Evolutionary conservation across 805 yeast genomes (phyloP).

Genomic region (Saturnispora quitensis): DNA sequence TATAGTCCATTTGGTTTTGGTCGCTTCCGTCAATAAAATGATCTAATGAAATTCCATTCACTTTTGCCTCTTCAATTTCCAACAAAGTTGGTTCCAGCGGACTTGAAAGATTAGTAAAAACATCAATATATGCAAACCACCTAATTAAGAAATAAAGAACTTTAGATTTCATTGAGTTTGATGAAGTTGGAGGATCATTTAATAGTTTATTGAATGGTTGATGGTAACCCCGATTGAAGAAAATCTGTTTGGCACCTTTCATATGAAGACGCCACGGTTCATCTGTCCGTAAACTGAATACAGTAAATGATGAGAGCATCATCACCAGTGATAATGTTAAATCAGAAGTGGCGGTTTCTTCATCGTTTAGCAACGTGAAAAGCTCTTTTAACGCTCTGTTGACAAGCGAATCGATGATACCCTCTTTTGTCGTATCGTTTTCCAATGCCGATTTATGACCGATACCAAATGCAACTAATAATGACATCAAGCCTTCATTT

Average conservation of each 20-base stretch:
- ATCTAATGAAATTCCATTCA: background rate
- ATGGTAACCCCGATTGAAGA: slow-evolving; percentile 40
- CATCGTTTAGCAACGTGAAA: slow-evolving; percentile 39
- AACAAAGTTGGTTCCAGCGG: slow-evolving; percentile 29
- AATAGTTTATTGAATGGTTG: slow-evolving; percentile 25
- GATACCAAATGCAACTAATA: slow-evolving; percentile 44
- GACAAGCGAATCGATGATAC: slow-evolving; percentile 41
- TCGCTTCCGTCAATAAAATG: background rate
- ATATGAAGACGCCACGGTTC: slow-evolving; percentile 54
- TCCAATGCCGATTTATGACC: slow-evolving; percentile 28
- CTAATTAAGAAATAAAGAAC: slow-evolving; percentile 48
- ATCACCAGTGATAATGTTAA: slow-evolving; percentile 55
- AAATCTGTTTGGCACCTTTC: slow-evolving; percentile 58
- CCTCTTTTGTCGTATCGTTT: slow-evolving; percentile 23
- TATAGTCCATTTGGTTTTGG: slow-evolving; percentile 22
- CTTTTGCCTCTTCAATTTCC: slow-evolving; percentile 13
- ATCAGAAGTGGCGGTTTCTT: slow-evolving; percentile 50
- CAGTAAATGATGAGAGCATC: slow-evolving; percentile 49
- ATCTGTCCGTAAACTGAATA: slow-evolving; percentile 34
- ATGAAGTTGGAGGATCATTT: slow-evolving; percentile 14
- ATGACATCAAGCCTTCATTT: slow-evolving; percentile 45
- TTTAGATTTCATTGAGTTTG: slow-evolving; percentile 22
- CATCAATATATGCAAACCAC: slow-evolving; percentile 64
- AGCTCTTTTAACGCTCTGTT: slow-evolving; percentile 51
- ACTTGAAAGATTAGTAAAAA: slow-evolving; percentile 53